These are phyloP conservation scores for Xylaria telfairii DNA, from an alignment of 495 filamentous ascomycete species.

Conservation along the genomic window DNA sequence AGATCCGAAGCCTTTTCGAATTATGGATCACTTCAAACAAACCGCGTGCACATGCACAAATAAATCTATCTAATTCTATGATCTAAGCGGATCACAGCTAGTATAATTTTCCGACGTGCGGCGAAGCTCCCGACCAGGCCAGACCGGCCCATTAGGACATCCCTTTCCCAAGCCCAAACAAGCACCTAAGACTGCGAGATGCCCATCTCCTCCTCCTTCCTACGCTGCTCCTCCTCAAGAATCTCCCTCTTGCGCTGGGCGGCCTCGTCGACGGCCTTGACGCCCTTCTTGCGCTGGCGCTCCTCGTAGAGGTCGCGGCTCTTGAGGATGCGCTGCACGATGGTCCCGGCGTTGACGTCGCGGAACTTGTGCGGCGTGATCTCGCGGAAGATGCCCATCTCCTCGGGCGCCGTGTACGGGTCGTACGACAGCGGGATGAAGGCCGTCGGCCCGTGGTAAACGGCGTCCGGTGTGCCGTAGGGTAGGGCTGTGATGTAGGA, in stretches of 20 bases:
- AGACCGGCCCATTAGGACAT: too few relatives aligned
- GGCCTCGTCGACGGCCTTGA: conserved; percentile 78
- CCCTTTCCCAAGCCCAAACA: too few relatives aligned
- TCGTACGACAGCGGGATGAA: conserved; percentile 89
- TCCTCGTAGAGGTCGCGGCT: conserved; percentile 86
- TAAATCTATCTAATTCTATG: conserved; percentile 4
- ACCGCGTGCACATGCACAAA: neutral
- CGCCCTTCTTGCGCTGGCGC: conserved; percentile 83
- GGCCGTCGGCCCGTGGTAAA: conserved; percentile 94
- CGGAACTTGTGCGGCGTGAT: conserved; percentile 76
- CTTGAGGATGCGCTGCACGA: conserved; percentile 87
- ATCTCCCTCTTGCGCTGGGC: conserved; percentile 59
- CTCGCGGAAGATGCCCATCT: conserved; percentile 79
- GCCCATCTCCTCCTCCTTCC: conserved; percentile 42
- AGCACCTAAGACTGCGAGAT: conserved; percentile 3
- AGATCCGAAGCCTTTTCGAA: neutral
- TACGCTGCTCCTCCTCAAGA: conserved; percentile 58
- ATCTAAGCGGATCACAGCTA: neutral
- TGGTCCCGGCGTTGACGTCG: conserved; percentile 89
- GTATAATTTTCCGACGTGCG: neutral
- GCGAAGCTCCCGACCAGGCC: too few relatives aligned
- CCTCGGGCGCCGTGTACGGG: conserved; percentile 79
- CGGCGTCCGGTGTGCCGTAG: conserved; percentile 73
- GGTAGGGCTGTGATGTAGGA: conserved; percentile 78
- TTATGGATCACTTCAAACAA: neutral